Base-by-base conservation (phyloP, 768 basidiomycete genomes). In the Sistotremastrum niveocremeum region DNA sequence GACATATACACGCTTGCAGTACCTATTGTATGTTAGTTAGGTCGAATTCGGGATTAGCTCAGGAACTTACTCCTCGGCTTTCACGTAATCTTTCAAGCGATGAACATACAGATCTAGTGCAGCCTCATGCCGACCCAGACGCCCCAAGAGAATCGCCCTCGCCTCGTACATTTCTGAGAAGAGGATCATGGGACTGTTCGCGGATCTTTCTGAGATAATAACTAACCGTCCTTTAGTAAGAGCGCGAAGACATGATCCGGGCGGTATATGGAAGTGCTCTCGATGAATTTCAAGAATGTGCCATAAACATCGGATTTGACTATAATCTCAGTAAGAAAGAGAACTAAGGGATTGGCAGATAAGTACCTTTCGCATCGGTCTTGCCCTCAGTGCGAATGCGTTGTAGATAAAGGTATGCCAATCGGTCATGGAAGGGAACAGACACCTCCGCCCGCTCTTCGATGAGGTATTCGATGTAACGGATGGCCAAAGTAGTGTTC, bases 31-130 rank as follows among this genome's bases (percentile, higher is more conserved):
- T 46, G 52, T 46, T 32, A 41, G 32, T 34, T 42, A 39, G 42
- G 9, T 45, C 5, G 35, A 12, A 33, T 39, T 29, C 49, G 38
- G 32, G 29, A 47, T 39, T 8, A 34, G 47, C 9, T 8, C 28
- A 9, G 29, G 10, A 12, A 59, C 81, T 51, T 55, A 93, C 88
- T 84, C 79, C 67, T 98, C 95, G 0, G 95, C 95, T 51, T 89
- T 89, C 30, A 63, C 50, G 59, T 82, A 89, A 56, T 93, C 84
- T 36, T 80, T 73, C 33, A 98, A 68, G 34, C 79, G 77, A 57
- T 97, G 84, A 5, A 93, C 90, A 59, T 98, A 99, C 9, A 94
- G 73, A 57, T 93, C 88, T n/a, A 98, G 73, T 1, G 94, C 91
- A 50, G 82, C 87, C 50, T 95, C 89, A 50, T 98, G 94, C 45